Percentiles rank a stretch among this genome's conserved stretches.
Conservation (phyloP, 2,329 filamentous ascomycete genomes). For the Pezicula carpinea region DNA sequence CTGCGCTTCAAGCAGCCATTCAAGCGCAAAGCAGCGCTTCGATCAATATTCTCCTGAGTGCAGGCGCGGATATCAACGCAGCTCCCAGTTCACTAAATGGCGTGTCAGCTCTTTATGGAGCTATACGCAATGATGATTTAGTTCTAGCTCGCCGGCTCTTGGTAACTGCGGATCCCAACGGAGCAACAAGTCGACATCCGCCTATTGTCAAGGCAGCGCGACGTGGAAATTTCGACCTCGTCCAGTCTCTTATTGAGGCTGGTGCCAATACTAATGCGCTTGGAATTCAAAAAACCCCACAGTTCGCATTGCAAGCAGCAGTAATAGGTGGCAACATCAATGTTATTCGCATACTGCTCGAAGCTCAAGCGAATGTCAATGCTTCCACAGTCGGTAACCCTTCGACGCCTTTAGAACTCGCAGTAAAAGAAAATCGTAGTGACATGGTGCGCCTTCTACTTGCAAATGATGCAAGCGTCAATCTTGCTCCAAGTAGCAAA, state of each 20-base stretch:
- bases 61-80: not conserved
- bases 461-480: constrained; percentile 5
- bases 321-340: constrained; percentile 1
- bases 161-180: constrained; percentile 8
- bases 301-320: constrained; percentile 8
- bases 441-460: constrained; percentile 4
- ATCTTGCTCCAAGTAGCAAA: not conserved
- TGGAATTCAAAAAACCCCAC: not conserved
- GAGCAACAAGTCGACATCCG: constrained; percentile 5
- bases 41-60: not conserved
- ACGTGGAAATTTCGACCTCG: constrained; percentile 2
- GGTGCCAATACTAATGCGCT: constrained; percentile 7
- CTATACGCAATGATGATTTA: constrained; percentile 4
- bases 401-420: constrained; percentile 5
- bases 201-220: not conserved
- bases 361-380: not conserved
- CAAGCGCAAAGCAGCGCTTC: constrained; percentile 2
- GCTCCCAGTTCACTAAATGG: not conserved
- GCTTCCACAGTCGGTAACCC: too few species aligned
- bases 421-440: not conserved
- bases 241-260: constrained; percentile 2
- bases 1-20: constrained; percentile 15
- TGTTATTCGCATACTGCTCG: not conserved
- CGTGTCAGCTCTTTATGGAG: constrained; percentile 11
- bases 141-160: constrained; percentile 1